A percentile compares a stretch with the other conserved stretches of the same genome.
phyloP scores from a whole-genome alignment of 2,329 filamentous ascomycete species.

The Penicillium sclerotiorum region DNA sequence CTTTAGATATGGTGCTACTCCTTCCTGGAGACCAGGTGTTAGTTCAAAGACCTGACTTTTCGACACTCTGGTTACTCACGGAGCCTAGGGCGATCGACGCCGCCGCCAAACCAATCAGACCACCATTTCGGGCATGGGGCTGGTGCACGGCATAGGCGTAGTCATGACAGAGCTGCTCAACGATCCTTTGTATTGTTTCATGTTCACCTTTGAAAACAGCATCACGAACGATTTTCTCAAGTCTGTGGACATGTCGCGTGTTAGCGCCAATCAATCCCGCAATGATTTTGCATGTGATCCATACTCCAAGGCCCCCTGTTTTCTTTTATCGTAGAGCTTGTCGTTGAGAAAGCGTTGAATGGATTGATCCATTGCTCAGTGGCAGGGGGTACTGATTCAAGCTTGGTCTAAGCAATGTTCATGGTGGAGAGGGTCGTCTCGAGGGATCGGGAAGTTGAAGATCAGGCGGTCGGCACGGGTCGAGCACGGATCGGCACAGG shows the following conservation, averaged over 20 bases:
- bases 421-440: conserved; percentile 24
- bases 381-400: conserved; percentile 24
- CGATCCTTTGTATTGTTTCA: conserved; percentile 78
- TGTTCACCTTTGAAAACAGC: conserved; percentile 76
- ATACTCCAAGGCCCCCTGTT: conserved; percentile 93
- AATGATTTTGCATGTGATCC: conserved; percentile 37
- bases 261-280: conserved; percentile 5
- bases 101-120: conserved; percentile 90
- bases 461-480: neutral
- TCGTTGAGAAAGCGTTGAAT: conserved; percentile 93
- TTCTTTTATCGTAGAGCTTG: conserved; percentile 98
- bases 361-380: conserved; percentile 73
- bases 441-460: conserved; percentile 3
- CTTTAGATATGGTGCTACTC: conserved; percentile 86
- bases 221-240: conserved; percentile 89
- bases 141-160: conserved; percentile 98
- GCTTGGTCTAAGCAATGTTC: conserved; percentile 30
- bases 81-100: conserved; percentile 92
- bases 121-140: conserved; percentile 93
- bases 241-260: conserved; percentile 53
- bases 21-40: conserved; percentile 55
- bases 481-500: neutral
- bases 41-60: conserved; percentile 4
- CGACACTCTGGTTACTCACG: conserved; percentile 62
- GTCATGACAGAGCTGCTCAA: conserved; percentile 95